These are phyloP conservation scores for Conticribra weissflogii DNA, from an alignment of 108 stramenopile genomes.

Conservation along the genomic window DNA sequence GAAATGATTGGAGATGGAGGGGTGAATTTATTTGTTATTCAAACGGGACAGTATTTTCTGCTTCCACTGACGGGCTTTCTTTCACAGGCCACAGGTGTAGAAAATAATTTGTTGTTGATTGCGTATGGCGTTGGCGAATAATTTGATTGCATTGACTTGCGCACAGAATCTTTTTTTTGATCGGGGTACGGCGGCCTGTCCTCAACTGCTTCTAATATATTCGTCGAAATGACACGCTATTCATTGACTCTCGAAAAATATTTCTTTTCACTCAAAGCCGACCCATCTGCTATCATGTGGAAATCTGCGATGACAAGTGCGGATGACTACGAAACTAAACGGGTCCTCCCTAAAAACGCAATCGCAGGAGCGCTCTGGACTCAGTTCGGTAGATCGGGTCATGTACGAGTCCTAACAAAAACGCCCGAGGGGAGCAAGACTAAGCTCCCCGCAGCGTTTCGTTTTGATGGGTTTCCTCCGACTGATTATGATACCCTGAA, in stretches of 20 bases:
- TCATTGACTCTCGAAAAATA: background rate
- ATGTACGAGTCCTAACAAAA: slow-evolving; percentile 70
- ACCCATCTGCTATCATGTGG: slow-evolving; percentile 72
- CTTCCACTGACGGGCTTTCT: background rate
- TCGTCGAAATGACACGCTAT: too few species aligned
- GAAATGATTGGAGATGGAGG: too few species aligned
- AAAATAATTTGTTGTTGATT: slow-evolving; percentile 1
- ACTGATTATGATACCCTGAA: slow-evolving; percentile 58
- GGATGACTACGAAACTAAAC: slow-evolving; percentile 52
- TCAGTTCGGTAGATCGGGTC: slow-evolving; percentile 78
- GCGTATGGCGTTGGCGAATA: too few species aligned
- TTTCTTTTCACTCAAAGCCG: slow-evolving; percentile 17
- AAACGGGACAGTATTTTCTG: background rate
- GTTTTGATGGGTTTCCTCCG: slow-evolving; percentile 85
- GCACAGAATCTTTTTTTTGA: too few species aligned
- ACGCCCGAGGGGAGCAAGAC: slow-evolving; percentile 20
- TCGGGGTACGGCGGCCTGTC: too few species aligned
- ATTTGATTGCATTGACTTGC: too few species aligned
- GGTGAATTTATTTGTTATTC: too few species aligned
- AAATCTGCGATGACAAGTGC: slow-evolving; percentile 71
- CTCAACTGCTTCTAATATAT: too few species aligned
- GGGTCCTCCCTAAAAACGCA: slow-evolving; percentile 41
- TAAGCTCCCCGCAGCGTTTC: slow-evolving; percentile 60
- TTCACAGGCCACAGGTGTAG: background rate
- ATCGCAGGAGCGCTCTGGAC: slow-evolving; percentile 76